phyloP scores from a whole-genome alignment of 768 basidiomycete genomes.

The Lactarius akahatsu region DNA sequence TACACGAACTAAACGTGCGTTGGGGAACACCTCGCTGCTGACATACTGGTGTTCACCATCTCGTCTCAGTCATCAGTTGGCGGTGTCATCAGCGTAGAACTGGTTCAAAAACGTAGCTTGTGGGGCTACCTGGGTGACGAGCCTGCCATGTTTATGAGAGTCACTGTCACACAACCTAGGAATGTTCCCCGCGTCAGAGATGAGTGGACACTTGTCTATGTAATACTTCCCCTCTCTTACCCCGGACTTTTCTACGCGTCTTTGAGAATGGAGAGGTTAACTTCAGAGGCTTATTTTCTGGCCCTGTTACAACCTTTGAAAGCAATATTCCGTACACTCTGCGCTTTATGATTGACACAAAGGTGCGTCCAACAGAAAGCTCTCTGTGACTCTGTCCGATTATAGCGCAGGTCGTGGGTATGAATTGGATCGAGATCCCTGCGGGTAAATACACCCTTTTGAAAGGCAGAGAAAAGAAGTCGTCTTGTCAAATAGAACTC shows the following conservation, averaged over 20 bases:
- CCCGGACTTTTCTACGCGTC: conserved; percentile 37
- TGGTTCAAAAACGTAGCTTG: conserved; percentile 66
- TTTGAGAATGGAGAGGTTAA: conserved; percentile 56
- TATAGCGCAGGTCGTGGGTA: conserved; percentile 75
- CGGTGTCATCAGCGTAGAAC: conserved; percentile 53
- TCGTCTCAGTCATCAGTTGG: conserved; percentile 25
- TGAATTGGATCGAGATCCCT: conserved; percentile 98
- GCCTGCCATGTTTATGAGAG: conserved; percentile 76
- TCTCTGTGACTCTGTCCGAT: background rate
- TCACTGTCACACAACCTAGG: conserved; percentile 71
- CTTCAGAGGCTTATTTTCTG: conserved; percentile 47
- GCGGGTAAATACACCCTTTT: conserved; percentile 74
- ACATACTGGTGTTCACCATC: background rate
- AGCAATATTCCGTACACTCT: conserved; percentile 91
- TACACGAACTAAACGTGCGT: conserved; percentile 72
- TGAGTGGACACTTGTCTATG: conserved; percentile 51
- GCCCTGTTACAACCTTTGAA: conserved; percentile 72
- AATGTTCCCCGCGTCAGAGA: conserved; percentile 88
- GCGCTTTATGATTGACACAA: conserved; percentile 97
- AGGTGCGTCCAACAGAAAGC: conserved; percentile 48
- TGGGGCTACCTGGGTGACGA: conserved; percentile 91
- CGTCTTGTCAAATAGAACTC: conserved; percentile 89
- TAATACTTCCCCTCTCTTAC: conserved; percentile 11
- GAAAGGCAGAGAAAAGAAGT: conserved; percentile 57
- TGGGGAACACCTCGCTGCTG: conserved; percentile 1